Conservation (phyloP, 1,284 basidiomycete species). For the Exsudoporus floridanus region DNA sequence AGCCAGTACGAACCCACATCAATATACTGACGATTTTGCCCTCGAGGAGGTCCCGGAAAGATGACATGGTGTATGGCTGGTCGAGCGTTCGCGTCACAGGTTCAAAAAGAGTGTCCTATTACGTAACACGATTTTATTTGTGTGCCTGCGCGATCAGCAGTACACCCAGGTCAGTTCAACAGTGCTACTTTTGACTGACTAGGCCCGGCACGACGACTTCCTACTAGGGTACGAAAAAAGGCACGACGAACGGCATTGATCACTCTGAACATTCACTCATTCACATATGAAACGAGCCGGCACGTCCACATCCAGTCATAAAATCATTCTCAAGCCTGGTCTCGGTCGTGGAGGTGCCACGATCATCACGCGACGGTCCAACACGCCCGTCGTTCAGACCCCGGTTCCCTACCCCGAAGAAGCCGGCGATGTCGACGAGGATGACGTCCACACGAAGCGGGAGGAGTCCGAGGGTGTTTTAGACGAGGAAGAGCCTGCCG, state of each 20-base stretch:
- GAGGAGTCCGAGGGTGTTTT: constrained; percentile 37
- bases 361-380: constrained; percentile 34
- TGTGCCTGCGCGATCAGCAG: no score
- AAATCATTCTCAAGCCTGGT: constrained; percentile 56
- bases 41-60: constrained; percentile 45
- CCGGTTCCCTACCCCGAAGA: constrained; percentile 30
- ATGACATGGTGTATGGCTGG: constrained; percentile 23
- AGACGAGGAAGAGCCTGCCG: constrained; percentile 35
- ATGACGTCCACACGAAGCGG: constrained; percentile 29
- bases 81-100: not conserved
- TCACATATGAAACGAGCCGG: constrained; percentile 27
- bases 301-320: constrained; percentile 30
- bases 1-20: constrained; percentile 7
- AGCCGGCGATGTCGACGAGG: constrained; percentile 23
- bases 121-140: constrained; percentile 15
- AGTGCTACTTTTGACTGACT: no score
- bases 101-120: not conserved
- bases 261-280: not conserved
- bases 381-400: constrained; percentile 24
- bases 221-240: not conserved
- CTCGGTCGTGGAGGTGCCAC: constrained; percentile 33
- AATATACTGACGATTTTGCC: constrained; percentile 50
- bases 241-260: not conserved
- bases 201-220: not conserved
- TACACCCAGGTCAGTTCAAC: no score